Base-by-base conservation (phyloP, 2,329 filamentous ascomycete species). In the Sporothrix schenckii region DNA sequence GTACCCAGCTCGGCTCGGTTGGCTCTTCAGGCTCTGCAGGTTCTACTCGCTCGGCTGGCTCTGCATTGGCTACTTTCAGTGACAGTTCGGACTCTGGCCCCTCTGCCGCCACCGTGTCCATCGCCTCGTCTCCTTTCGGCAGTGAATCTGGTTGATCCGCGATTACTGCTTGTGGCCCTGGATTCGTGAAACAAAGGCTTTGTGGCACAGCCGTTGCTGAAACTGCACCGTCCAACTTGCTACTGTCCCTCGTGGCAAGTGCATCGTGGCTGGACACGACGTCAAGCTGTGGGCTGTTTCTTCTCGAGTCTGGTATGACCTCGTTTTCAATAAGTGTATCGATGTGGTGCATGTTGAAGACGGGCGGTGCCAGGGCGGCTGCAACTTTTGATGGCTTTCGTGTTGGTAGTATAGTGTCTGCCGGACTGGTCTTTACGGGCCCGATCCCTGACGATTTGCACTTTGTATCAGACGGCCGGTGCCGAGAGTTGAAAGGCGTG, bases 1-100 rank as follows among this genome's bases (percentile, higher is more conserved):
- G 56, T 2, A 77, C 73, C 76, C 75, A 77, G 14, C 61, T 67
- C 4, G 76, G 76, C 63, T 76, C 76, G 11, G 54, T 27, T 2
- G 58, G n/a, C 24, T 69, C 66, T 3, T 24, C 24, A 24, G 24
- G 24, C 24, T 24, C 24, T 24, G 30, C 30, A 4, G 30, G 30
- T 30, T 30, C 3, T 30, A 5, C 5, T 30, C 3, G 30, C 30
- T 30, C 30, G 3, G 5, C 30, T 34, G 30, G 34, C 34, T 34
- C 34, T 34, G 7, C 34, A 9, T 1, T 9, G 34, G 34, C 34
- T 34, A 6, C 34, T 0, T 34, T 34, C 34, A 7, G 34, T 7
- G 7, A 34, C 34, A 9, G 3, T 24, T 34, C 27, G 11, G 19
- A 27, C 21, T 13, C 50, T 47, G 30, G 47, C 21, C 21, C 14